phyloP scores from a whole-genome alignment of 495 filamentous ascomycete genomes.

The Lasiosphaeria hispida region DNA sequence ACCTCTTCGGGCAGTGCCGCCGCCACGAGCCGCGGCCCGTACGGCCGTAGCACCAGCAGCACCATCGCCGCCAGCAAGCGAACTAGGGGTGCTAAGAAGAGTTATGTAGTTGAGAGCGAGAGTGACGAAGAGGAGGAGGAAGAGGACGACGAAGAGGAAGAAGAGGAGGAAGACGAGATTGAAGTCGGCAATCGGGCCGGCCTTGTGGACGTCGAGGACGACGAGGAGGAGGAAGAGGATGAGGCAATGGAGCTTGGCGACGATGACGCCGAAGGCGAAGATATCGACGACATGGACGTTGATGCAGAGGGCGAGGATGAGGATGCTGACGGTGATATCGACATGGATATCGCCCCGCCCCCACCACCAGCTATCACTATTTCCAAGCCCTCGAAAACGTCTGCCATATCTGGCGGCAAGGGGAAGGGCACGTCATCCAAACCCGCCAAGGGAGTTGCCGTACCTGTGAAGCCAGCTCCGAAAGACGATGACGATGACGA shows the following conservation, averaged over 20 bases:
- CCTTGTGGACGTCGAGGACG: slow-evolving; percentile 27
- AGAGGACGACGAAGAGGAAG: slow-evolving; percentile 42
- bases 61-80: slow-evolving; percentile 62
- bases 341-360: slow-evolving; percentile 40
- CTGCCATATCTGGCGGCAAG: slow-evolving; percentile 6
- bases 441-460: slow-evolving; percentile 16
- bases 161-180: slow-evolving; percentile 40
- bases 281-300: slow-evolving; percentile 48
- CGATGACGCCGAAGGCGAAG: slow-evolving; percentile 43
- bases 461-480: slow-evolving; percentile 22
- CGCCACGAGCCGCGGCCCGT: slow-evolving; percentile 25
- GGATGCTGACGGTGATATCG: slow-evolving; percentile 48
- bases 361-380: slow-evolving; percentile 44
- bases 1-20: slow-evolving; percentile 21
- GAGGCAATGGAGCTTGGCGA: slow-evolving; percentile 31
- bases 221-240: slow-evolving; percentile 25
- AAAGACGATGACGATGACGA: slow-evolving; percentile 42
- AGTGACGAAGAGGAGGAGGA: slow-evolving; percentile 53
- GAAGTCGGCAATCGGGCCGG: slow-evolving; percentile 40
- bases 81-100: slow-evolving; percentile 60
- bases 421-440: neutral
- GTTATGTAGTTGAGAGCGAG: slow-evolving; percentile 63
- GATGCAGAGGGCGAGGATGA: slow-evolving; percentile 48
- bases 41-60: slow-evolving; percentile 47
- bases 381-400: slow-evolving; percentile 34